Conservation (phyloP, 305 asterid genomes). For the Solanum hybrid region DNA sequence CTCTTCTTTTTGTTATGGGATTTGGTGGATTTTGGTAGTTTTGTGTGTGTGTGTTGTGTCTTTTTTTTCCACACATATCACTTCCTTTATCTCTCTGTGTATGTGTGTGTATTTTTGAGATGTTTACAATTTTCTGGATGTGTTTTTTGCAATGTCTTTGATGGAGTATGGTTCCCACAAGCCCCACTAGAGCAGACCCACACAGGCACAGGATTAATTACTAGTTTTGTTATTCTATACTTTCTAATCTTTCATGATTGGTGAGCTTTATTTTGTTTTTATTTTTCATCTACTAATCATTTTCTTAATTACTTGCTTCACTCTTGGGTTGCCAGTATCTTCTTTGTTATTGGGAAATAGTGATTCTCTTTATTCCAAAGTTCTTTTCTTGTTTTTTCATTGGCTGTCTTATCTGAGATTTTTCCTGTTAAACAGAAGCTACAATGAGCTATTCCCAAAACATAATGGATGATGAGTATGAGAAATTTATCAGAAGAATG, state of each 20-base stretch:
- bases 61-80: not conserved
- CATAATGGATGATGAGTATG: constrained; percentile 88
- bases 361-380: constrained; percentile 19
- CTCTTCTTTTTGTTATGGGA: constrained; percentile 1
- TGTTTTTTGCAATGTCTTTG: not conserved
- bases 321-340: constrained; percentile 22
- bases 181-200: not conserved
- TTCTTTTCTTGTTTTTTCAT: constrained; percentile 6
- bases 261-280: not conserved
- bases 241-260: constrained; percentile 2
- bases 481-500: constrained; percentile 82
- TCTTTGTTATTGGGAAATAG: constrained; percentile 25
- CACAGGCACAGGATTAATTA: not conserved
- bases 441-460: constrained; percentile 52
- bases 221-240: constrained; percentile 3
- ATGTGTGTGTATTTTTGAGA: constrained; percentile 4
- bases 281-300: not conserved
- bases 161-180: not conserved
- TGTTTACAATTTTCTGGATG: not conserved
- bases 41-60: not conserved
- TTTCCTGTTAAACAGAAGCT: constrained; percentile 27
- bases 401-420: constrained; percentile 11
- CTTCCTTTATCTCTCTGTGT: not conserved
- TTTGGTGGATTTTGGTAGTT: constrained; percentile 17
- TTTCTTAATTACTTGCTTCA: constrained; percentile 10